Percentiles rank a stretch among this genome's conserved stretches.
Evolutionary conservation across 345 rosid species (phyloP).

Genomic region (Orychophragmus violaceus): DNA sequence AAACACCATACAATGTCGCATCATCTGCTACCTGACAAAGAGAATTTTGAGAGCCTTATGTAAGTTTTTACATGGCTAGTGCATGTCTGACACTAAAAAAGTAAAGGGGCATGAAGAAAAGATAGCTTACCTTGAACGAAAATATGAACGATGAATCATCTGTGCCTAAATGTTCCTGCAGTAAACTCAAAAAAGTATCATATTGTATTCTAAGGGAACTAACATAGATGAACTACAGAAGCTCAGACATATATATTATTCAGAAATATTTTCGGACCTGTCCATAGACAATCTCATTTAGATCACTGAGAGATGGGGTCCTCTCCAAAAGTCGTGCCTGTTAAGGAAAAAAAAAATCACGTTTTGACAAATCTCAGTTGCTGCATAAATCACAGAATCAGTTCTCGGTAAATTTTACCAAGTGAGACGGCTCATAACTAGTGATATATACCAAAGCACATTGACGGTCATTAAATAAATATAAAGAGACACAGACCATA

Average conservation of each 20-base stretch:
- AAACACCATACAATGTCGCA: constrained; percentile 90
- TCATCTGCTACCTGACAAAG: constrained; percentile 76
- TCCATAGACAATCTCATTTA: constrained; percentile 89
- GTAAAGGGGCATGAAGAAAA: background rate
- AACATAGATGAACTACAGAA: background rate
- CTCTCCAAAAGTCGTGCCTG: constrained; percentile 84
- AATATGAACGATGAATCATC: constrained; percentile 83
- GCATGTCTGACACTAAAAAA: constrained; percentile 3
- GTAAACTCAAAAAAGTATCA: background rate
- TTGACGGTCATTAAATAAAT: background rate
- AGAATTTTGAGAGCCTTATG: background rate
- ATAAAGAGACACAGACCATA: background rate
- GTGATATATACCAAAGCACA: background rate
- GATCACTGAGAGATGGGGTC: constrained; percentile 90
- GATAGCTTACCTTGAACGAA: constrained; percentile 65
- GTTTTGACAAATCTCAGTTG: constrained; percentile 6
- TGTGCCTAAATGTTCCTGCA: constrained; percentile 86
- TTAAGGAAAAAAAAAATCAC: constrained; percentile 8
- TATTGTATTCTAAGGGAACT: background rate
- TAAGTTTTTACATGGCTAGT: background rate
- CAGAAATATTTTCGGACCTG: constrained; percentile 49
- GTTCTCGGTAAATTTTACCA: background rate
- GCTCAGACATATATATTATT: background rate
- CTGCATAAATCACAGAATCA: constrained; percentile 15
- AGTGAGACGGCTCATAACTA: constrained; percentile 1